Evolutionary conservation across 805 yeast genomes (phyloP).

Genomic region (Spathaspora boniae): DNA sequence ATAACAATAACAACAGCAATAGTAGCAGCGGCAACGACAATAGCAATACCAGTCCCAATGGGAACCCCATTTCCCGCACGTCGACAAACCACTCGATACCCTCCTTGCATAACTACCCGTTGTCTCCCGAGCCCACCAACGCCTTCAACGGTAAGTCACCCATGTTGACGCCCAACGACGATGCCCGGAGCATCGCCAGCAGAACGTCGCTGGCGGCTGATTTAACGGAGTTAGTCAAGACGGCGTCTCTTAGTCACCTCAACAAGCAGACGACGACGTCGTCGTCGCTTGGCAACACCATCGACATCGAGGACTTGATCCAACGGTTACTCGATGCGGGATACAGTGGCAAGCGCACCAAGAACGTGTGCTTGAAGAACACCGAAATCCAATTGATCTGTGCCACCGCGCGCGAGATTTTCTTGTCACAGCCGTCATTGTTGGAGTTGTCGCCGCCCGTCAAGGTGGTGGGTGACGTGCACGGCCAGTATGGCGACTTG

Average conservation of each 20-base stretch:
- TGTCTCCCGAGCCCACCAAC: slow-evolving; percentile 3
- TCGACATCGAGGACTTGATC: slow-evolving; percentile 80
- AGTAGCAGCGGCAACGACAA: slow-evolving; percentile 4
- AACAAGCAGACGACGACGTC: slow-evolving; percentile 9
- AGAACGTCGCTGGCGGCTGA: slow-evolving; percentile 9
- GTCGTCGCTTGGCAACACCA: slow-evolving; percentile 11
- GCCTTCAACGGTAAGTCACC: background rate
- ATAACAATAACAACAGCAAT: slow-evolving; percentile 3
- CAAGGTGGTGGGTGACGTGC: slow-evolving; percentile 90
- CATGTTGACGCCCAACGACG: slow-evolving; percentile 7
- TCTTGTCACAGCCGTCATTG: slow-evolving; percentile 84
- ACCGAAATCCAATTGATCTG: slow-evolving; percentile 88
- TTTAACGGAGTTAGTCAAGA: slow-evolving; percentile 12
- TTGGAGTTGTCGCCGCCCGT: slow-evolving; percentile 85
- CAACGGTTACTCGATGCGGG: slow-evolving; percentile 94
- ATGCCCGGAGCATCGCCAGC: slow-evolving; percentile 11
- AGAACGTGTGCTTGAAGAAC: slow-evolving; percentile 81
- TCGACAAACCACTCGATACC: slow-evolving; percentile 22
- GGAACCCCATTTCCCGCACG: slow-evolving; percentile 14
- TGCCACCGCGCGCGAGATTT: slow-evolving; percentile 82
- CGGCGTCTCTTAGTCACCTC: slow-evolving; percentile 9
- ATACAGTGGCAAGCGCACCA: slow-evolving; percentile 89
- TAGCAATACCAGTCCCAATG: slow-evolving; percentile 1
- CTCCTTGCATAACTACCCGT: slow-evolving; percentile 15
- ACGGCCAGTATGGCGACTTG: slow-evolving; percentile 92